Percentiles rank a stretch among this genome's conserved stretches.
These are phyloP conservation scores for Neospermospora avenae DNA, from an alignment of 2,329 filamentous ascomycete genomes.

Conservation along the genomic window DNA sequence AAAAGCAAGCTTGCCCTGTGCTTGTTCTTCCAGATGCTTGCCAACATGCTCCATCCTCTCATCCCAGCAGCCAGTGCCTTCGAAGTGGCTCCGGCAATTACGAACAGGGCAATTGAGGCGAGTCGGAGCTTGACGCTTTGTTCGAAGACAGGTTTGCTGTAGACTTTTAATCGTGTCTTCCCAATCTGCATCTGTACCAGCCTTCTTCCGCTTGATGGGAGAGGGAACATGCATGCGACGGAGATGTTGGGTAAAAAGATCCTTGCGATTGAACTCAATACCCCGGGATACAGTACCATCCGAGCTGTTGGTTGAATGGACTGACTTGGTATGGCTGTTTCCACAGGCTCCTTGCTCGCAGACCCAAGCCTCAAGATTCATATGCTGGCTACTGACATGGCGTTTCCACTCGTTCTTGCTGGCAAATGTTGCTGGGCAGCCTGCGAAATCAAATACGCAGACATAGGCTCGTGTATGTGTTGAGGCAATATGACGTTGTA, in stretches of 20 bases:
- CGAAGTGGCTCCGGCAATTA: conserved; percentile 59
- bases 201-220: conserved; percentile 36
- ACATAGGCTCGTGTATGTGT: conserved; percentile 60
- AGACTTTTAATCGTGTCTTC: conserved; percentile 55
- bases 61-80: conserved; percentile 68
- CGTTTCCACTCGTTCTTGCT: conserved; percentile 96
- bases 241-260: conserved; percentile 85
- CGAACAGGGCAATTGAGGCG: conserved; percentile 58
- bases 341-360: conserved; percentile 48
- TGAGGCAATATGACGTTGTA: conserved; percentile 46
- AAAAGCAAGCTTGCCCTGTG: not conserved
- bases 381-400: conserved; percentile 77
- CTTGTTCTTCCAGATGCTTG: conserved; percentile 63
- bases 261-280: conserved; percentile 75
- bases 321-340: conserved; percentile 14
- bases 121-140: conserved; percentile 59
- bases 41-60: conserved; percentile 85
- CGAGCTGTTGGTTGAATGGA: not conserved
- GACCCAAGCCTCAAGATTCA: conserved; percentile 70
- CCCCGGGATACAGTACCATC: conserved; percentile 27
- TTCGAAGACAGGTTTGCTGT: conserved; percentile 55
- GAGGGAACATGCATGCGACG: conserved; percentile 75
- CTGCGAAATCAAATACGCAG: conserved; percentile 77
- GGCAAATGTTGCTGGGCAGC: conserved; percentile 68
- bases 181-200: conserved; percentile 36